Percentiles rank a stretch among this genome's conserved stretches.
Conservation (phyloP, 2,329 filamentous ascomycete species). For the Immersiporthe knoxdaviesiana region DNA sequence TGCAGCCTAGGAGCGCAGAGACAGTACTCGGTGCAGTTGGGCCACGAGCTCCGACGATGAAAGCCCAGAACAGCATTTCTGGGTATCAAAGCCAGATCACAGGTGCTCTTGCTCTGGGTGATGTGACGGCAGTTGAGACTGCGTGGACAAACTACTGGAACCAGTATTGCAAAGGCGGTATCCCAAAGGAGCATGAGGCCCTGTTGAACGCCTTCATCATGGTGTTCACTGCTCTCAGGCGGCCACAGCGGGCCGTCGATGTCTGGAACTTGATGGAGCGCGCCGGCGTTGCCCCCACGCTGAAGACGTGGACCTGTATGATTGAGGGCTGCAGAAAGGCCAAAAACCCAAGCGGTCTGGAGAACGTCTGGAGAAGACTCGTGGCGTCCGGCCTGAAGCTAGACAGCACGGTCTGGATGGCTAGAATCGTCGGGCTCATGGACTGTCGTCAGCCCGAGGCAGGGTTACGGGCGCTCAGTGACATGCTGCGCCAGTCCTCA, state of each 20-base stretch:
- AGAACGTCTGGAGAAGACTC: conserved; percentile 70
- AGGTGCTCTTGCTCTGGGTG: conserved; percentile 36
- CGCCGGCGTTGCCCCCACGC: conserved; percentile 59
- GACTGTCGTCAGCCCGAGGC: conserved; percentile 54
- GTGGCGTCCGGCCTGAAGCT: conserved; percentile 59
- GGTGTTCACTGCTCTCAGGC: conserved; percentile 38
- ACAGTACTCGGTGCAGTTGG: neutral
- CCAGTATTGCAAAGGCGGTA: conserved; percentile 25
- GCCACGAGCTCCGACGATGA: neutral
- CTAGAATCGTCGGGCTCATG: conserved; percentile 69
- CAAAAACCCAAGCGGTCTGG: conserved; percentile 61
- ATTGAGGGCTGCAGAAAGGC: conserved; percentile 69
- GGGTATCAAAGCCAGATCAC: conserved; percentile 35
- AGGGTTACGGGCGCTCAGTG: conserved; percentile 65
- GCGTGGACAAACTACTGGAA: conserved; percentile 39
- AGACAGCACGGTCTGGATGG: conserved; percentile 70
- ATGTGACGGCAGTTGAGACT: conserved; percentile 32
- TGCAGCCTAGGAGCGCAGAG: neutral
- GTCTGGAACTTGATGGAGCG: conserved; percentile 48
- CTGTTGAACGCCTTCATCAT: conserved; percentile 43
- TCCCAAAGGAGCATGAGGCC: conserved; percentile 29
- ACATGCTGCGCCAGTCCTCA: conserved; percentile 58
- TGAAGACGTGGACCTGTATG: conserved; percentile 73
- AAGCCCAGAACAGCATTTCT: neutral
- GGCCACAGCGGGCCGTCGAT: conserved; percentile 37